These are phyloP conservation scores for Penstemon eatonii DNA, from an alignment of 257 asterid species.

Conservation along the genomic window DNA sequence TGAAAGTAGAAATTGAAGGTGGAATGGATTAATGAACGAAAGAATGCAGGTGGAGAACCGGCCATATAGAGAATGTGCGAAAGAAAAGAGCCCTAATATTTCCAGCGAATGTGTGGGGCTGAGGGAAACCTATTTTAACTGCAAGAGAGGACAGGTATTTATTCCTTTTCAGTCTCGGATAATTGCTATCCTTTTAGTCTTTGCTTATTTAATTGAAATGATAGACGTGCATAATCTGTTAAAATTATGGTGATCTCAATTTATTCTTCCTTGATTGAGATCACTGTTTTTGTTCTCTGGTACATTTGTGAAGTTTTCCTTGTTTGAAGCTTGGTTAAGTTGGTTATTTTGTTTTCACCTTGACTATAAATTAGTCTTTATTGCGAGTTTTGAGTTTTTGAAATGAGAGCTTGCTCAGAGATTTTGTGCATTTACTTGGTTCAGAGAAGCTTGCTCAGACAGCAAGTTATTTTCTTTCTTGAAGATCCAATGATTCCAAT, in stretches of 20 bases:
- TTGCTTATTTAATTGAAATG: conserved; percentile 16
- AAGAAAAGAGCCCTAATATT: conserved; percentile 70
- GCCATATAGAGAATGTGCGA: conserved; percentile 75
- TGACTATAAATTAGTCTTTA: not conserved
- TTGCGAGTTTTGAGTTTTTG: too few relatives aligned
- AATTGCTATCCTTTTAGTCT: not conserved
- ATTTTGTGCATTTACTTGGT: not conserved
- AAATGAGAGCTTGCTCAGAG: too few relatives aligned
- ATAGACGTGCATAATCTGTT: not conserved
- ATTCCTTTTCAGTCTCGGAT: not conserved
- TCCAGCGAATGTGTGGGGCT: conserved; percentile 87
- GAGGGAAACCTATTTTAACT: conserved; percentile 90
- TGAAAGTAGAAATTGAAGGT: not conserved
- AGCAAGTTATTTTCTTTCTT: not conserved
- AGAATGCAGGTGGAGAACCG: conserved; percentile 68
- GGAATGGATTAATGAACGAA: not conserved
- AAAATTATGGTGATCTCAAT: not conserved
- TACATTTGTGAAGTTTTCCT: not conserved
- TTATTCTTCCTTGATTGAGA: not conserved
- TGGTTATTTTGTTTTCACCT: not conserved
- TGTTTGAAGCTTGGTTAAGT: not conserved
- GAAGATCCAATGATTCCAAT: not conserved
- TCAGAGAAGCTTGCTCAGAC: not conserved
- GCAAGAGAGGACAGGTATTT: conserved; percentile 94
- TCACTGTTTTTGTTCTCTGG: not conserved